These are phyloP conservation scores for Lagerstroemia speciosa DNA, from an alignment of 345 rosid species.

Conservation along the genomic window DNA sequence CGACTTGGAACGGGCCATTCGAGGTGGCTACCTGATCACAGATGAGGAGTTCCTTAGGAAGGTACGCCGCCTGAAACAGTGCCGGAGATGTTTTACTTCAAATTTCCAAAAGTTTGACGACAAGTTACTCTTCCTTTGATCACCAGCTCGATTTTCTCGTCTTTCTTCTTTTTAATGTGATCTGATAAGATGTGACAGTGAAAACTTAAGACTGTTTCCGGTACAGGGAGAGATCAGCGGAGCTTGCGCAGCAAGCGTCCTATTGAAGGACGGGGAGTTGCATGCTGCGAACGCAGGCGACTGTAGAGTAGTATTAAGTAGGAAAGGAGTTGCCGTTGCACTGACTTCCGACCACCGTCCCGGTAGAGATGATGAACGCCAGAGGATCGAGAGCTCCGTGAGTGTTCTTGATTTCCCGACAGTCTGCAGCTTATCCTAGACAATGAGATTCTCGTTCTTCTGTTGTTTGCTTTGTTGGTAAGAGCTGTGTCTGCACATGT, in stretches of 20 bases:
- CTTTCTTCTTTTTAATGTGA: too few species aligned
- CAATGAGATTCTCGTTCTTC: not conserved
- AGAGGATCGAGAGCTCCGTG: constrained; percentile 35
- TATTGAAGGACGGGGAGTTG: constrained; percentile 30
- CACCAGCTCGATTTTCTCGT: not conserved
- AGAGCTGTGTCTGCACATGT: not conserved
- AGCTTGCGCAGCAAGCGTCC: constrained; percentile 37
- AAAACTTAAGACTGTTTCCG: not conserved
- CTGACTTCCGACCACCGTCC: constrained; percentile 37
- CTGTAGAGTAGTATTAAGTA: constrained; percentile 39
- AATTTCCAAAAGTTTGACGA: too few species aligned
- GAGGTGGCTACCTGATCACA: constrained; percentile 29
- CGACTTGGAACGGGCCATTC: constrained; percentile 23
- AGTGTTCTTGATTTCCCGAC: constrained; percentile 1
- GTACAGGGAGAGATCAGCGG: constrained; percentile 37
- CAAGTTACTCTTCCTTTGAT: not conserved
- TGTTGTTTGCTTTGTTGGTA: not conserved
- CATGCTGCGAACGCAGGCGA: constrained; percentile 44
- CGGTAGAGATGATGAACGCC: constrained; percentile 33
- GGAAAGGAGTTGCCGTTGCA: constrained; percentile 29
- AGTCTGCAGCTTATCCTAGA: not conserved
- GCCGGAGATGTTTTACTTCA: not conserved
- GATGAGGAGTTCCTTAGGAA: constrained; percentile 40
- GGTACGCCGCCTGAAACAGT: constrained; percentile 17
- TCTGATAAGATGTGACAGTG: too few species aligned